Evolutionary conservation across 371 early-diverging fungal genomes (phyloP).

Genomic region (Parasitella parasitica): DNA sequence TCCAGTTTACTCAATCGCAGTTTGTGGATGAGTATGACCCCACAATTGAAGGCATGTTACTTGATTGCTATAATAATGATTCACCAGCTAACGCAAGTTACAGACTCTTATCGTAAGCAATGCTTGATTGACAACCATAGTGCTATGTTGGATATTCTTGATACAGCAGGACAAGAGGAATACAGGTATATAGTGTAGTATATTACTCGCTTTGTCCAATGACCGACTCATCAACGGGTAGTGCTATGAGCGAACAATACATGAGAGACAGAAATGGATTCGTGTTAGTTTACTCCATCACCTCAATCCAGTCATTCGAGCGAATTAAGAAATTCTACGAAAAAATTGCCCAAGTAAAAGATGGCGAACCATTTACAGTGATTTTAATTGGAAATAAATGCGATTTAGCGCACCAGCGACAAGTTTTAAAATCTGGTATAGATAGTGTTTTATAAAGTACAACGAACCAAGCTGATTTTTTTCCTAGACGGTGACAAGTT

Average conservation of each 20-base stretch:
- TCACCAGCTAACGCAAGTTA: neutral
- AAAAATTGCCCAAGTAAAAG: slow-evolving; percentile 76
- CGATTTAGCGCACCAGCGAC: slow-evolving; percentile 79
- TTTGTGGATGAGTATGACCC: slow-evolving; percentile 88
- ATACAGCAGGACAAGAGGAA: slow-evolving; percentile 88
- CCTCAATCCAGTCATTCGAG: slow-evolving; percentile 60
- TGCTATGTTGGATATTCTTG: slow-evolving; percentile 76
- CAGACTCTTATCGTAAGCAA: slow-evolving; percentile 81
- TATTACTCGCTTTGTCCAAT: too few relatives aligned
- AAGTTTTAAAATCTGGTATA: slow-evolving; percentile 59
- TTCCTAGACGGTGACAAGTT: slow-evolving; percentile 79
- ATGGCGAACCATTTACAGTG: slow-evolving; percentile 77
- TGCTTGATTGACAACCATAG: slow-evolving; percentile 69
- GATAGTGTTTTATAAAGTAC: neutral
- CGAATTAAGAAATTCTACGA: slow-evolving; percentile 64
- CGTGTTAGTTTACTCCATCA: slow-evolving; percentile 60
- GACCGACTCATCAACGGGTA: slow-evolving; percentile 17
- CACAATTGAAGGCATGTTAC: slow-evolving; percentile 68
- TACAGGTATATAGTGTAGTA: slow-evolving; percentile 57
- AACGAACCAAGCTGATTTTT: slow-evolving; percentile 12
- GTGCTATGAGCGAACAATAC: slow-evolving; percentile 80
- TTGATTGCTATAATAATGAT: neutral
- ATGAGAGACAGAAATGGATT: slow-evolving; percentile 71
- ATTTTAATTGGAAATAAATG: slow-evolving; percentile 88
- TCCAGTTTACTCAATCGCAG: slow-evolving; percentile 76